A percentile compares a stretch with the other conserved stretches of the same genome.
phyloP scores from a whole-genome alignment of 495 filamentous ascomycete genomes.

The Lentithecium fluviatile region DNA sequence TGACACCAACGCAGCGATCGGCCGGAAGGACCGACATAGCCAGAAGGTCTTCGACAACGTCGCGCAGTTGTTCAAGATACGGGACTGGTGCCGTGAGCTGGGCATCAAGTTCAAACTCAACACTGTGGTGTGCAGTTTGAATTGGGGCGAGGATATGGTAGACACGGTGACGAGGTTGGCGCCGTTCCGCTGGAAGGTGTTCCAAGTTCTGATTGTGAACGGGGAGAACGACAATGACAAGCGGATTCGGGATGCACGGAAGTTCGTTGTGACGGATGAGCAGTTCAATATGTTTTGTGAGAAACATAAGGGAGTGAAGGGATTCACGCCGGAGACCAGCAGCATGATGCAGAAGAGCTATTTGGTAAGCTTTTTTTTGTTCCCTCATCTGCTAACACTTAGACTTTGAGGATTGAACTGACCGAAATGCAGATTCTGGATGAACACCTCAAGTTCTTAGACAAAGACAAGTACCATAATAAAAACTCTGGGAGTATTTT shows the following conservation, averaged over 20 bases:
- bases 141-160: constrained; percentile 58
- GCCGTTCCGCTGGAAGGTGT: constrained; percentile 59
- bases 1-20: constrained; percentile 53
- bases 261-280: constrained; percentile 52
- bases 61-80: constrained; percentile 45
- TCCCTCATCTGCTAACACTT: neutral
- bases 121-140: constrained; percentile 54
- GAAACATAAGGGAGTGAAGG: constrained; percentile 46
- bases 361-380: constrained; percentile 47
- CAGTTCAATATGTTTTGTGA: constrained; percentile 52
- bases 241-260: constrained; percentile 49
- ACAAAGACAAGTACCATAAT: constrained; percentile 44
- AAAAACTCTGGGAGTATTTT: constrained; percentile 44
- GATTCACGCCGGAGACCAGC: constrained; percentile 53
- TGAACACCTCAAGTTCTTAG: constrained; percentile 57
- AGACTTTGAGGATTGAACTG: neutral
- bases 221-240: constrained; percentile 55
- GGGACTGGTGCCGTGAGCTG: constrained; percentile 48
- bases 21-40: constrained; percentile 46
- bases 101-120: constrained; percentile 61
- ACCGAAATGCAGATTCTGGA: constrained; percentile 51
- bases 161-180: constrained; percentile 43
- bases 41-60: constrained; percentile 43
- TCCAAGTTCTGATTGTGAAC: constrained; percentile 56
- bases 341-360: constrained; percentile 44